Conservation (phyloP, 1,284 basidiomycete genomes). For the Moesziomyces globuligerus region DNA sequence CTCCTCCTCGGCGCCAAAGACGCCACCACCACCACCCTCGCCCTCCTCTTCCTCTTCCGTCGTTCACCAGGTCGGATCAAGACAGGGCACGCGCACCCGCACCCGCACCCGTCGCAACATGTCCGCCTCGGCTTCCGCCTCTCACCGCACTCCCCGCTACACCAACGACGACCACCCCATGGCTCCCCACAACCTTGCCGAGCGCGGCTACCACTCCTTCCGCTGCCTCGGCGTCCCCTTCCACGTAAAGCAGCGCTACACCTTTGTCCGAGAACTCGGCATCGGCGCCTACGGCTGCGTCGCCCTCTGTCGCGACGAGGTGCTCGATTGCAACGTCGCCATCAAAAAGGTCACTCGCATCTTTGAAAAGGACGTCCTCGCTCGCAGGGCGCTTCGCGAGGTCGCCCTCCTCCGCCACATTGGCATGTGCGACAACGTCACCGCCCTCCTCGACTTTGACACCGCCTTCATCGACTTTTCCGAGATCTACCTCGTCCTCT, state of each 20-base stretch:
- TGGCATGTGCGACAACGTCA: slow-evolving; percentile 60
- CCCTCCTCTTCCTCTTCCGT: slow-evolving; percentile 15
- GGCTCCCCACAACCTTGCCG: slow-evolving; percentile 57
- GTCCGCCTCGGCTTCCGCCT: slow-evolving; percentile 29
- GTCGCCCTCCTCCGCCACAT: slow-evolving; percentile 60
- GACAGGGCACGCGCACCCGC: slow-evolving; percentile 52
- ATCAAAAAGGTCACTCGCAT: slow-evolving; percentile 66
- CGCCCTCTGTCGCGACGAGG: slow-evolving; percentile 58
- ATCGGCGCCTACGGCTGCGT: slow-evolving; percentile 67
- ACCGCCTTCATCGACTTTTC: slow-evolving; percentile 66
- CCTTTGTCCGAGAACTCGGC: slow-evolving; percentile 64
- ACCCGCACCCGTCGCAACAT: slow-evolving; percentile 53
- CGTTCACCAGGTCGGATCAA: slow-evolving; percentile 49
- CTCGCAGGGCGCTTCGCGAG: slow-evolving; percentile 62
- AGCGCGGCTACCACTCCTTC: slow-evolving; percentile 64
- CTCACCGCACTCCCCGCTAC: slow-evolving; percentile 44
- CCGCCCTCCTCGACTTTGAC: slow-evolving; percentile 65
- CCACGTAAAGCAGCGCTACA: slow-evolving; percentile 63
- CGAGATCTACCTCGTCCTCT: slow-evolving; percentile 64
- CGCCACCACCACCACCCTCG: slow-evolving; percentile 27
- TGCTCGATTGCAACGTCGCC: slow-evolving; percentile 63
- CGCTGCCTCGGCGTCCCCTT: slow-evolving; percentile 64
- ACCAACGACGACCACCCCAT: slow-evolving; percentile 62
- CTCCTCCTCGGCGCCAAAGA: slow-evolving; percentile 21
- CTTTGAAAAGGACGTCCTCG: slow-evolving; percentile 64